Evolutionary conservation across 1,284 basidiomycete species (phyloP).

Genomic region (Cutaneotrichosporon spelunceum): DNA sequence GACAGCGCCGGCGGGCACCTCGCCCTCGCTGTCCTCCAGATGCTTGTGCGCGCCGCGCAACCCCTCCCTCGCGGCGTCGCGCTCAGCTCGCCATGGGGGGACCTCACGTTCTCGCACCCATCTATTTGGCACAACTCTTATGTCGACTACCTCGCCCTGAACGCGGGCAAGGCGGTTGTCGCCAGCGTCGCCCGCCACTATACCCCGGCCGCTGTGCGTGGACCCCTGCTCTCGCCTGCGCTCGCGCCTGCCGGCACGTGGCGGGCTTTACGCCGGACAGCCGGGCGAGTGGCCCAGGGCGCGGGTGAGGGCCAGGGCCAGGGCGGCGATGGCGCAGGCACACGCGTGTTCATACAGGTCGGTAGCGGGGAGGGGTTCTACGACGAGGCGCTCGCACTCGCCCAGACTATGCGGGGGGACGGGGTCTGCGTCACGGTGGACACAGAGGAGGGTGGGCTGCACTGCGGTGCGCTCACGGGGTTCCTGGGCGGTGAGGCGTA

Average conservation of each 20-base stretch:
- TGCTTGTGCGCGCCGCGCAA: conserved; percentile 7
- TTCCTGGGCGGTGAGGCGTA: conserved; percentile 4
- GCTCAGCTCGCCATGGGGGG: conserved; percentile 16
- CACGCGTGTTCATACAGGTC: conserved; percentile 1
- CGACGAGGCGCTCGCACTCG: conserved; percentile 3
- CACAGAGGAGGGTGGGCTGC: conserved; percentile 1
- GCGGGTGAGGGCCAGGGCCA: too few species aligned
- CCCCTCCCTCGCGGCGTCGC: conserved; percentile 11
- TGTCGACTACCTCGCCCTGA: conserved; percentile 3
- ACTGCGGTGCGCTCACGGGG: conserved; percentile 3
- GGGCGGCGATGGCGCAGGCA: not conserved
- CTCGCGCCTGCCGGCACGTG: conserved; percentile 4
- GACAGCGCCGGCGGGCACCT: conserved; percentile 22
- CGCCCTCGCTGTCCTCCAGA: conserved; percentile 11
- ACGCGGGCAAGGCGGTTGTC: not conserved
- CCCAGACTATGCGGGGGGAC: not conserved
- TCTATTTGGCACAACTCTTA: not conserved
- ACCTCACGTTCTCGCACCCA: conserved; percentile 3
- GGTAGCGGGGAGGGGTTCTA: not conserved
- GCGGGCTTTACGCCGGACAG: too few species aligned
- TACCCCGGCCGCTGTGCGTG: not conserved
- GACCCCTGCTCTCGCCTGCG: not conserved
- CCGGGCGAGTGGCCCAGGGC: too few species aligned
- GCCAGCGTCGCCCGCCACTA: conserved; percentile 4
- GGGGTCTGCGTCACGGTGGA: conserved; percentile 3